phyloP scores from a whole-genome alignment of 169 alveolate species.

The Plasmodium cynomolgi region DNA sequence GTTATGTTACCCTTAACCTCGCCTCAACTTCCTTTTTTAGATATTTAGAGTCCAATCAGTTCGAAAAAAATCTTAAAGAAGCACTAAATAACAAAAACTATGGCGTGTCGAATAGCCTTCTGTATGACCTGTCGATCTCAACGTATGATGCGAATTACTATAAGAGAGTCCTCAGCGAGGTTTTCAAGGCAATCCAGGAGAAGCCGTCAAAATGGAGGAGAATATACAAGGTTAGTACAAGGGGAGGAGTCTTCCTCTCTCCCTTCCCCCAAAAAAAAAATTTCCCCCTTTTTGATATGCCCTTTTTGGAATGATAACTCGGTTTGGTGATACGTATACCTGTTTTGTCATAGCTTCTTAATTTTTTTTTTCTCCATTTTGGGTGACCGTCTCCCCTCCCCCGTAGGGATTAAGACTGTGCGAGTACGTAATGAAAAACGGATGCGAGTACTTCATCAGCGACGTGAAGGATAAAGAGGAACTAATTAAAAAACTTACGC shows the following conservation, averaged over 20 bases:
- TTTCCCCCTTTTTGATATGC: neutral
- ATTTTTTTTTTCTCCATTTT: neutral
- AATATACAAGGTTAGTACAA: constrained; percentile 37
- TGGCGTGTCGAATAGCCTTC: constrained; percentile 69
- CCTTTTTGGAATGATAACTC: neutral
- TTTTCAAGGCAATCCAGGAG: constrained; percentile 69
- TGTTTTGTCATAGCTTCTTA: neutral
- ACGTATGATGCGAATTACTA: constrained; percentile 64
- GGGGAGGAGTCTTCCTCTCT: neutral
- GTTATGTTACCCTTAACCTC: neutral
- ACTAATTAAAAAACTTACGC: constrained; percentile 49
- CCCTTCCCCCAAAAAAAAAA: neutral
- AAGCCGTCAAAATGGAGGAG: constrained; percentile 71
- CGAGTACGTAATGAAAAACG: constrained; percentile 70
- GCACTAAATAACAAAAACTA: constrained; percentile 62
- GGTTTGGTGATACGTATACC: neutral
- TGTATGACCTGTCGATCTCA: constrained; percentile 60
- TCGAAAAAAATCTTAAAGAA: constrained; percentile 65
- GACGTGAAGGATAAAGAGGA: constrained; percentile 70
- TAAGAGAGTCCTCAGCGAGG: constrained; percentile 42
- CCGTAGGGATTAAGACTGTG: constrained; percentile 47
- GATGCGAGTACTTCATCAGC: constrained; percentile 70
- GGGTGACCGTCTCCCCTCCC: neutral
- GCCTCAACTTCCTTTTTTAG: neutral
- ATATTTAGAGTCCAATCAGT: constrained; percentile 71